A percentile compares a stretch with the other conserved stretches of the same genome.
These are phyloP conservation scores for Elsinoe necatrix DNA, from an alignment of 2,329 filamentous ascomycete species.

Conservation along the genomic window DNA sequence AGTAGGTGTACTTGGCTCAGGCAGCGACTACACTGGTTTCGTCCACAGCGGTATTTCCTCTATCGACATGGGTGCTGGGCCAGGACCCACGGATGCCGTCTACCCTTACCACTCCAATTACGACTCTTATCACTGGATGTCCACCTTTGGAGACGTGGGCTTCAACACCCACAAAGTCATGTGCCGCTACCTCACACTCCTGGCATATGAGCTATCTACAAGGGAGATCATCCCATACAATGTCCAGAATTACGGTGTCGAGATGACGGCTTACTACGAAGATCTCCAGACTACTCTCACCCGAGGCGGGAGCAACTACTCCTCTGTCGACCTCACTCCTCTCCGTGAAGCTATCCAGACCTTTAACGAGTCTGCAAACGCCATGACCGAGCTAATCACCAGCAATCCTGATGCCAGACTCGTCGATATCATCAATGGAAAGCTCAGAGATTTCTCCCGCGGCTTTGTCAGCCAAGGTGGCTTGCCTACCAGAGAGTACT, in stretches of 20 bases:
- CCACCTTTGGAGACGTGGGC: constrained; percentile 42
- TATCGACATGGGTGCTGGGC: constrained; percentile 36
- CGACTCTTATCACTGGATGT: constrained; percentile 46
- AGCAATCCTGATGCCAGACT: constrained; percentile 19
- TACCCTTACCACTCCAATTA: constrained; percentile 44
- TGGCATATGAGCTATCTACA: constrained; percentile 37
- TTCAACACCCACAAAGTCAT: constrained; percentile 44
- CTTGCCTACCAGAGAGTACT: constrained; percentile 38
- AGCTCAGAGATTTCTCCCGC: constrained; percentile 39
- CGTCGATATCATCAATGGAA: constrained; percentile 36
- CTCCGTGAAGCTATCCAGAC: constrained; percentile 24
- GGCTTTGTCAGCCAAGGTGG: constrained; percentile 41
- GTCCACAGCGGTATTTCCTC: constrained; percentile 23
- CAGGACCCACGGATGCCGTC: constrained; percentile 31
- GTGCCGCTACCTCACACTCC: constrained; percentile 38
- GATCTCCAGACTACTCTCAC: constrained; percentile 36
- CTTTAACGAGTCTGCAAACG: constrained; percentile 43
- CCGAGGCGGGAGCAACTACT: constrained; percentile 32
- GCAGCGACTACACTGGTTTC: constrained; percentile 37
- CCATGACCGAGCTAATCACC: constrained; percentile 18
- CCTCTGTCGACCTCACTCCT: constrained; percentile 31
- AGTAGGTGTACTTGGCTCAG: constrained; percentile 38
- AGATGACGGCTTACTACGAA: constrained; percentile 32
- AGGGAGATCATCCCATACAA: constrained; percentile 36
- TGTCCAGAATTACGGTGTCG: constrained; percentile 35